phyloP scores from a whole-genome alignment of 2,329 filamentous ascomycete genomes.

The Bipolaris bicolor region DNA sequence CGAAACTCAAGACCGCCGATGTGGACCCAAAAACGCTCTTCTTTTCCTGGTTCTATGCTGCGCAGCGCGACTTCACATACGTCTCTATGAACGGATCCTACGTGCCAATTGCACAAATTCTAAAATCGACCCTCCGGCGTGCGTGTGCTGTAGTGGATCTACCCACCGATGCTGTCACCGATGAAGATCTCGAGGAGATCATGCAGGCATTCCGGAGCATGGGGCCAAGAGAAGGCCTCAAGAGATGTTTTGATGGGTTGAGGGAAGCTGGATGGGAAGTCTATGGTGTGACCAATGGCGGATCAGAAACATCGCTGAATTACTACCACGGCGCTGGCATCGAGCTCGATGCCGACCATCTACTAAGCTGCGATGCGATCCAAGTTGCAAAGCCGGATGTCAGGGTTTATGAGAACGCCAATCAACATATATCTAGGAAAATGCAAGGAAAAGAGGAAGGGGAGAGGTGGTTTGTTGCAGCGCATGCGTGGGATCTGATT shows the following conservation, averaged over 20 bases:
- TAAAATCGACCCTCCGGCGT: conserved; percentile 27
- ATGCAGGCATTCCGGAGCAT: conserved; percentile 35
- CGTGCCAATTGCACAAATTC: conserved; percentile 31
- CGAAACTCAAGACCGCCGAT: conserved; percentile 18
- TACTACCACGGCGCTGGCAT: conserved; percentile 28
- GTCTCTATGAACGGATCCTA: conserved; percentile 25
- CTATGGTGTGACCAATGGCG: conserved; percentile 34
- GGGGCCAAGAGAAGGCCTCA: conserved; percentile 27
- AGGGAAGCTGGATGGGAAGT: conserved; percentile 28
- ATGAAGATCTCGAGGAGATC: conserved; percentile 24
- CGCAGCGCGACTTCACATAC: conserved; percentile 37
- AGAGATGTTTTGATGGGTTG: conserved; percentile 30
- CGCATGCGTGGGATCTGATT: conserved; percentile 35
- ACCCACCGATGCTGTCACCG: conserved; percentile 22
- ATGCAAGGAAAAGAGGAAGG: conserved; percentile 14
- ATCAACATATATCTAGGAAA: conserved; percentile 18
- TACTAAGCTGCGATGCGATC: conserved; percentile 32
- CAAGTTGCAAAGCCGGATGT: conserved; percentile 32
- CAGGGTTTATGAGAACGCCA: conserved; percentile 29
- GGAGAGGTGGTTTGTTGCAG: conserved; percentile 35
- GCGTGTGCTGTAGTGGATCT: conserved; percentile 29
- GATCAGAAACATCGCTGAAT: conserved; percentile 20
- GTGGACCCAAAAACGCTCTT: conserved; percentile 33
- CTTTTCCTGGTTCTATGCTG: conserved; percentile 38
- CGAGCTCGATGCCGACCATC: conserved; percentile 24